A percentile compares a stretch with the other conserved stretches of the same genome.
Evolutionary conservation across 1,284 basidiomycete species (phyloP).

Genomic region (Anthracocystis walkeri): DNA sequence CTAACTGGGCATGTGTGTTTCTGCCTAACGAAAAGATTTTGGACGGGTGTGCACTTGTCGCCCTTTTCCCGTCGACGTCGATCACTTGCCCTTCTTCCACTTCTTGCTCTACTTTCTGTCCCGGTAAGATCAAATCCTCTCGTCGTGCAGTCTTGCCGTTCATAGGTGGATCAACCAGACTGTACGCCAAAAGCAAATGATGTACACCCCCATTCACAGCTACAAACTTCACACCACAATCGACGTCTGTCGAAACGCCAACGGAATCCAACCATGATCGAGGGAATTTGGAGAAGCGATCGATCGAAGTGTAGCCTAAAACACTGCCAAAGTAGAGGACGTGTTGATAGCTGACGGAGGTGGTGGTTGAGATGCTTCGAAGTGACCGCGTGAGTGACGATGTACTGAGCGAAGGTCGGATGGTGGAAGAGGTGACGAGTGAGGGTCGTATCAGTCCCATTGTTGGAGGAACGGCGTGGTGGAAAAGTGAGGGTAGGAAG

Average conservation of each 20-base stretch:
- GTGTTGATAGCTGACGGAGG: constrained; percentile 23
- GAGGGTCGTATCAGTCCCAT: no score
- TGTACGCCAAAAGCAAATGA: constrained; percentile 25
- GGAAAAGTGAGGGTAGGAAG: no score
- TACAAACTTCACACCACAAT: constrained; percentile 22
- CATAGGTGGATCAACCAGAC: constrained; percentile 1
- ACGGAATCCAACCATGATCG: constrained; percentile 31
- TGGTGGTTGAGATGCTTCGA: no score
- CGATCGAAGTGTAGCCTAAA: constrained; percentile 15
- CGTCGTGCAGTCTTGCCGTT: neutral
- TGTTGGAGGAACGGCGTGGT: no score
- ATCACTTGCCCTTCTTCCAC: constrained; percentile 7
- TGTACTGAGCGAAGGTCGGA: no score
- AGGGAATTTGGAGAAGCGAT: constrained; percentile 20
- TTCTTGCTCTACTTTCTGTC: neutral
- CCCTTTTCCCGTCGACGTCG: neutral
- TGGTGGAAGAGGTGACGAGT: no score
- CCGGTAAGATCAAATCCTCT: neutral
- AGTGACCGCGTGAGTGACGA: neutral
- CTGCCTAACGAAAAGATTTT: constrained; percentile 40
- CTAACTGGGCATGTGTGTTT: constrained; percentile 46
- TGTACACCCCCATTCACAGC: neutral
- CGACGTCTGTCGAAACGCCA: constrained; percentile 18
- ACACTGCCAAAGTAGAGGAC: constrained; percentile 31
- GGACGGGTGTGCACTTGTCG: neutral